These are phyloP conservation scores for Phytophthora macrochlamydospora DNA, from an alignment of 352 stramenopile genomes.

Conservation along the genomic window DNA sequence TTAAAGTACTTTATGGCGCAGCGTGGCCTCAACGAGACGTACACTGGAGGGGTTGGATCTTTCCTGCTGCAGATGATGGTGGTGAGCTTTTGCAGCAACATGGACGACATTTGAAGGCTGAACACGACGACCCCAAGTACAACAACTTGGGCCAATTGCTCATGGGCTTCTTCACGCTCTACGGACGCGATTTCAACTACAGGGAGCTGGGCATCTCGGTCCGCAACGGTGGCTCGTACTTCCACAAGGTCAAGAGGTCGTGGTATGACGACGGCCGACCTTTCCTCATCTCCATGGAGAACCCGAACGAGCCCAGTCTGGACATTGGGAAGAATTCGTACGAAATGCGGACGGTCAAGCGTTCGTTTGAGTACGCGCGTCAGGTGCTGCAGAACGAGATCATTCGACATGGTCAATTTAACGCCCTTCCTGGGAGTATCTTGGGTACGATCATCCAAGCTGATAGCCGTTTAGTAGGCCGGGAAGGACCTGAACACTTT, in stretches of 20 bases:
- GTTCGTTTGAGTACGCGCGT: conserved; percentile 90
- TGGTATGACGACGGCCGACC: conserved; percentile 78
- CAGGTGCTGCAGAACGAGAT: conserved; percentile 80
- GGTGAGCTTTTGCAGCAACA: conserved; percentile 94
- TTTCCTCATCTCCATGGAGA: conserved; percentile 93
- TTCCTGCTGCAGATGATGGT: conserved; percentile 97
- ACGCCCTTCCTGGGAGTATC: conserved; percentile 68
- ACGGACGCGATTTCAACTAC: conserved; percentile 95
- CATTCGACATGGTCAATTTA: conserved; percentile 66
- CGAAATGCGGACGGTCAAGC: conserved; percentile 90
- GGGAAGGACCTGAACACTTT: conserved; percentile 56
- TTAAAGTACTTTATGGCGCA: conserved; percentile 97
- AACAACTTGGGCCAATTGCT: conserved; percentile 94
- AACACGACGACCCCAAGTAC: conserved; percentile 68
- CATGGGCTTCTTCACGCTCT: conserved; percentile 96
- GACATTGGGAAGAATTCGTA: conserved; percentile 95
- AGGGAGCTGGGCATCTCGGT: conserved; percentile 92
- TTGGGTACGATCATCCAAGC: conserved; percentile 75
- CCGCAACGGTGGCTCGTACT: conserved; percentile 92
- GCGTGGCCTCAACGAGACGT: conserved; percentile 95
- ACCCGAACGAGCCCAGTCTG: conserved; percentile 91
- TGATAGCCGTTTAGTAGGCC: conserved; percentile 68
- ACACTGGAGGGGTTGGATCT: conserved; percentile 92
- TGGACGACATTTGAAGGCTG: conserved; percentile 51
- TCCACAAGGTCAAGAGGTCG: conserved; percentile 86